Evolutionary conservation across 2,329 filamentous ascomycete species (phyloP).

Genomic region (Fusarium sp.): DNA sequence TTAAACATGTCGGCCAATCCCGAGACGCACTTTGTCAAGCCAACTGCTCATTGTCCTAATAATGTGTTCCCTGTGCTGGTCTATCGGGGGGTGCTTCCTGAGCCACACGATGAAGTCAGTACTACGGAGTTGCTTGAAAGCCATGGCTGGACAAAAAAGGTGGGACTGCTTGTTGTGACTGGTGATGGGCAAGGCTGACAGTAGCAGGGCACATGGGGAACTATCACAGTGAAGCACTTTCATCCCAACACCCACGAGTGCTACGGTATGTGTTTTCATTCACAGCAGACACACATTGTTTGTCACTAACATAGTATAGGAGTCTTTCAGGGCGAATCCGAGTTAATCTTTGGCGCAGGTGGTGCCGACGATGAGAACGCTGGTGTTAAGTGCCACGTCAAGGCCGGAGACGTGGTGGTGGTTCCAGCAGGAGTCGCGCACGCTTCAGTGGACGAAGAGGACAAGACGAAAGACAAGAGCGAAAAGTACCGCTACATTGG

Average conservation of each 20-base stretch:
- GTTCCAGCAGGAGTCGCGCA: constrained; percentile 8
- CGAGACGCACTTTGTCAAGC: background rate
- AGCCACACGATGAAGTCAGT: background rate
- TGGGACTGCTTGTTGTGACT: background rate
- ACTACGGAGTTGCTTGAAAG: constrained; percentile 1
- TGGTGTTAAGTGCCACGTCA: constrained; percentile 1
- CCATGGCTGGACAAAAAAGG: constrained; percentile 12
- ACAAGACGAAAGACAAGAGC: background rate
- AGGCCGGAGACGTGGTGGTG: constrained; percentile 11
- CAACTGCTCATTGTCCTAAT: constrained; percentile 7
- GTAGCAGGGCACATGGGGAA: constrained; percentile 4
- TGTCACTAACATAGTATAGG: background rate
- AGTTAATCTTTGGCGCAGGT: constrained; percentile 10
- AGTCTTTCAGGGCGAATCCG: constrained; percentile 8
- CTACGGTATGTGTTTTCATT: background rate
- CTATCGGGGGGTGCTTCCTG: constrained; percentile 14
- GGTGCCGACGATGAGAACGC: background rate
- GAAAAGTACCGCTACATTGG: constrained; percentile 9
- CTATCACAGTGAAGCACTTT: constrained; percentile 9
- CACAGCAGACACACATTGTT: background rate
- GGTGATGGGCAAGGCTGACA: background rate
- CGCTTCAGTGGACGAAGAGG: background rate
- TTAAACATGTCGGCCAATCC: constrained; percentile 1
- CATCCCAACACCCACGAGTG: constrained; percentile 16
- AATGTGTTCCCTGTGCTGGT: constrained; percentile 11